Percentiles rank a stretch among this genome's conserved stretches.
These are phyloP conservation scores for Rhododendron henanense DNA, from an alignment of 148 eudicot species.

Conservation along the genomic window DNA sequence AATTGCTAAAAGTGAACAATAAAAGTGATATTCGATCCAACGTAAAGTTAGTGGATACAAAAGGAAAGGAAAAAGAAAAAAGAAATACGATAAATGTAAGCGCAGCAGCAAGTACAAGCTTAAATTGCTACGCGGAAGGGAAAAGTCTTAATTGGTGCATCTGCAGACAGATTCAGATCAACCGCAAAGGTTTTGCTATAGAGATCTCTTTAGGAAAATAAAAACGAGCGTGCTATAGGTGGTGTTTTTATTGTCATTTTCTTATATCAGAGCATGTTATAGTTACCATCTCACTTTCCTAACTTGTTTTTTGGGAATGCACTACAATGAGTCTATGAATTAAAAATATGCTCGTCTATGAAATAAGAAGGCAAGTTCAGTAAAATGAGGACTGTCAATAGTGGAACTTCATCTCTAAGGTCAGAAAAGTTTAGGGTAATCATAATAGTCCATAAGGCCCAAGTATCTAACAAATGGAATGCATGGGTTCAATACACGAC, in stretches of 20 bases:
- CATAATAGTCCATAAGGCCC: constrained; percentile 3
- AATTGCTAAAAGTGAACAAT: neutral
- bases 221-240: neutral
- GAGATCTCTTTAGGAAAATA: neutral
- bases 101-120: neutral
- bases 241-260: neutral
- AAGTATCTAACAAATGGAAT: neutral
- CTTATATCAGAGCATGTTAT: neutral
- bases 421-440: neutral
- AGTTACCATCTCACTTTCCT: neutral
- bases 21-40: neutral
- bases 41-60: neutral
- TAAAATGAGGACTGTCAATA: no score
- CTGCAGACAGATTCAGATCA: neutral
- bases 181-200: neutral
- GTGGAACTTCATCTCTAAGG: neutral
- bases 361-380: neutral
- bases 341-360: neutral
- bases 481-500: neutral
- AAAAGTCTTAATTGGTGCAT: neutral
- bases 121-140: neutral
- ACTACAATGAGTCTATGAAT: neutral
- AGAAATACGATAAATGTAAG: neutral
- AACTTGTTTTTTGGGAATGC: neutral
- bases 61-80: neutral